phyloP scores from a whole-genome alignment of 139 green algal genomes.

The Chlamydomonas incerta region DNA sequence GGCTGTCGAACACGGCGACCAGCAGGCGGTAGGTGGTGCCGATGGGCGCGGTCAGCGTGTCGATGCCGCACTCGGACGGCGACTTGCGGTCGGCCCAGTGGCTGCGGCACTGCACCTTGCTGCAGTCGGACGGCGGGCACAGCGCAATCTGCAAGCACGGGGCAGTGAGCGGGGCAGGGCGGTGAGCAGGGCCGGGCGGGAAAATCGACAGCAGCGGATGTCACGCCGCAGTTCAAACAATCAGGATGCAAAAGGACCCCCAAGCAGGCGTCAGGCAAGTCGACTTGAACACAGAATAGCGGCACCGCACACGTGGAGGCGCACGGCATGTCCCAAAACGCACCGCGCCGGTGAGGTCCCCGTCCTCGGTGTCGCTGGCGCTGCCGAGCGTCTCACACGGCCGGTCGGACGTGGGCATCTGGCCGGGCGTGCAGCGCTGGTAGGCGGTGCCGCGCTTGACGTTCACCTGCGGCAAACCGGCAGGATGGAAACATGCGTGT shows the following conservation, averaged over 20 bases:
- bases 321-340: no score
- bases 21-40: not conserved
- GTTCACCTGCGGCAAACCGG: not conserved
- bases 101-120: not conserved
- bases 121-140: conserved; percentile 4
- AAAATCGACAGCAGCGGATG: no score
- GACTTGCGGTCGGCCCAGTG: conserved; percentile 30
- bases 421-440: not conserved
- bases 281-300: no score
- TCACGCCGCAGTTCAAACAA: no score
- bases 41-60: not conserved
- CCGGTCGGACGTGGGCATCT: not conserved
- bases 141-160: not conserved
- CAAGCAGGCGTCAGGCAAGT: no score
- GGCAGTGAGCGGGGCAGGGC: no score
- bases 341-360: not conserved
- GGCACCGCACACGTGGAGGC: no score
- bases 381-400: conserved; percentile 9
- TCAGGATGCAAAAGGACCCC: no score
- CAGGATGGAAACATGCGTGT: not conserved
- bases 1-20: not conserved
- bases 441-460: not conserved
- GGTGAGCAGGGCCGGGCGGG: no score
- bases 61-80: conserved; percentile 17
- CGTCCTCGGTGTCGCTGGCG: conserved; percentile 1